A percentile compares a stretch with the other conserved stretches of the same genome.
Conservation (phyloP, 371 early-diverging fungal genomes). For the Actinomortierella ambigua region DNA sequence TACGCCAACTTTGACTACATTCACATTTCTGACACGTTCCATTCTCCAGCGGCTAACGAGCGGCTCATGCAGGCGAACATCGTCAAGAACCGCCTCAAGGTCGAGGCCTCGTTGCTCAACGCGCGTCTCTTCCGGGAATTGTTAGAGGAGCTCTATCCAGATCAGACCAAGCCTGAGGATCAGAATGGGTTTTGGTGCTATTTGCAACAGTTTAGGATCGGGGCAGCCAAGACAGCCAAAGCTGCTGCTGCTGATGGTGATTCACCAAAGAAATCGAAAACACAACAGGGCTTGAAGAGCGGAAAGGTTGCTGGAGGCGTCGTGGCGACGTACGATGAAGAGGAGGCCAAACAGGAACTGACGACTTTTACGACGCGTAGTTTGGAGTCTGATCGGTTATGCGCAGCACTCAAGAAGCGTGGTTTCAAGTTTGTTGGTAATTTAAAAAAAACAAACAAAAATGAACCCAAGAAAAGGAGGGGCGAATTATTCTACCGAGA, state of each 20-base stretch:
- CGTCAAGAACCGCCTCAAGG: slow-evolving; percentile 39
- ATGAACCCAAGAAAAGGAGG: background rate
- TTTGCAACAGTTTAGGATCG: slow-evolving; percentile 22
- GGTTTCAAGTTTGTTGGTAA: slow-evolving; percentile 46
- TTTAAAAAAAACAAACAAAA: background rate
- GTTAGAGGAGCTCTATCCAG: slow-evolving; percentile 25
- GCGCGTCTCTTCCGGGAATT: slow-evolving; percentile 26
- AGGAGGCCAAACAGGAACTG: too few relatives aligned
- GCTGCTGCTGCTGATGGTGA: too few relatives aligned
- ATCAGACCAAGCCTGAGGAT: slow-evolving; percentile 24
- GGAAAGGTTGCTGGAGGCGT: background rate
- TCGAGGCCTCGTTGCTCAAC: slow-evolving; percentile 36
- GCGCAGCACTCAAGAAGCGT: slow-evolving; percentile 37
- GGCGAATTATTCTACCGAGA: too few relatives aligned
- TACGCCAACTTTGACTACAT: slow-evolving; percentile 39
- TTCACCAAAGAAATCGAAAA: too few relatives aligned
- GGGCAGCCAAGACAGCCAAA: background rate
- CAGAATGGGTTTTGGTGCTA: slow-evolving; percentile 39
- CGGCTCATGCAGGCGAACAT: slow-evolving; percentile 31
- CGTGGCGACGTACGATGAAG: too few relatives aligned
- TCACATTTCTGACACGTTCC: slow-evolving; percentile 24
- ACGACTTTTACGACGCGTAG: slow-evolving; percentile 16
- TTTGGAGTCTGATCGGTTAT: slow-evolving; percentile 29
- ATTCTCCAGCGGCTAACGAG: slow-evolving; percentile 24
- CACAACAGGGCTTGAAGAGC: background rate